Percentiles rank a stretch among this genome's conserved stretches.
Evolutionary conservation across 345 rosid genomes (phyloP).

Genomic region (Brassica nigra): DNA sequence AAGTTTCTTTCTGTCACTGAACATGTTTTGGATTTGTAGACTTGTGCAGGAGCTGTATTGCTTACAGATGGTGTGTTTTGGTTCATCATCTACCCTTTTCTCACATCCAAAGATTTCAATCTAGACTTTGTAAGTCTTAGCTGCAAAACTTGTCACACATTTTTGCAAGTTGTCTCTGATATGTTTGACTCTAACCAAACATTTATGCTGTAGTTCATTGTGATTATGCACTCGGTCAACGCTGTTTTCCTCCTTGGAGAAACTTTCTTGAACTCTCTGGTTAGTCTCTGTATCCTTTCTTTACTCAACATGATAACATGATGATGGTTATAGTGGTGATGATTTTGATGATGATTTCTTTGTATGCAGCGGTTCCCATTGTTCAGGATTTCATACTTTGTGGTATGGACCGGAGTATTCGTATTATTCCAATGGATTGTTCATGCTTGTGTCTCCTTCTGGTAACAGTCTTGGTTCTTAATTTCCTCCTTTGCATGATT

Average conservation of each 20-base stretch:
- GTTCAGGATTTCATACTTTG: constrained; percentile 77
- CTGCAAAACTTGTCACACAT: not conserved
- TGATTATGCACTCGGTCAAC: constrained; percentile 81
- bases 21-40: constrained; percentile 44
- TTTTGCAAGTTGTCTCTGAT: constrained; percentile 2
- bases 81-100: constrained; percentile 76
- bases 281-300: constrained; percentile 33
- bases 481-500: not conserved
- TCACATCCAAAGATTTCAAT: constrained; percentile 47
- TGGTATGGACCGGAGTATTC: constrained; percentile 68
- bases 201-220: constrained; percentile 59
- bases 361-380: constrained; percentile 76
- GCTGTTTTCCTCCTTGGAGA: constrained; percentile 82
- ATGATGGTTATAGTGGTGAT: constrained; percentile 11
- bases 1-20: constrained; percentile 5
- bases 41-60: constrained; percentile 80
- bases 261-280: constrained; percentile 70
- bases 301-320: not conserved
- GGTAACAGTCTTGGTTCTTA: constrained; percentile 46
- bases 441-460: constrained; percentile 74
- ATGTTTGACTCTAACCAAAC: constrained; percentile 11
- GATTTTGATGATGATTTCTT: constrained; percentile 9
- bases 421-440: constrained; percentile 91
- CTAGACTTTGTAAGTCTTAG: constrained; percentile 66
- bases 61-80: constrained; percentile 92